Conservation (phyloP, 1,139 yeast genomes). For the Magnusiomyces ingens region DNA sequence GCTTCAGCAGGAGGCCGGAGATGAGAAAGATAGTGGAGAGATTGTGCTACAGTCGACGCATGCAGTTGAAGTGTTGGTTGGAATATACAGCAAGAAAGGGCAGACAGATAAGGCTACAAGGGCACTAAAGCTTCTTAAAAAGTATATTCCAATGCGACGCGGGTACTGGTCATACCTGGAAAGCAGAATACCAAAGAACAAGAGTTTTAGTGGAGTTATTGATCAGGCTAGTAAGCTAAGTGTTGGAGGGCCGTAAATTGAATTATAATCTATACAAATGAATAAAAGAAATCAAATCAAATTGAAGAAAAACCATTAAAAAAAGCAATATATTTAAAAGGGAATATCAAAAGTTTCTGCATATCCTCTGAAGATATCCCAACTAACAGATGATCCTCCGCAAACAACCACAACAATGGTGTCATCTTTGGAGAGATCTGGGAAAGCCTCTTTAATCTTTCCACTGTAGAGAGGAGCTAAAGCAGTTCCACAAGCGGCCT, state of each 20-base stretch:
- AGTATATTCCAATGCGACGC: slow-evolving; percentile 60
- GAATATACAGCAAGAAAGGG: slow-evolving; percentile 37
- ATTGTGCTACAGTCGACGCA: slow-evolving; percentile 43
- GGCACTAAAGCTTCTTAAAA: slow-evolving; percentile 45
- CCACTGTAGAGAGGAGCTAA: slow-evolving; percentile 45
- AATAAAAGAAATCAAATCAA: neutral
- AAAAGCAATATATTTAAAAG: slow-evolving; percentile 1
- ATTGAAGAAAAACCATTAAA: neutral
- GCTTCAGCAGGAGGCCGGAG: slow-evolving; percentile 2
- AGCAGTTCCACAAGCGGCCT: slow-evolving; percentile 75
- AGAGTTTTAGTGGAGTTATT: too few species aligned
- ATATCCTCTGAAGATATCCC: slow-evolving; percentile 26
- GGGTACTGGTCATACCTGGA: slow-evolving; percentile 52
- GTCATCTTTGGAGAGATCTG: slow-evolving; percentile 23
- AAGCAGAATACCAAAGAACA: neutral
- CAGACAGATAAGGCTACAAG: slow-evolving; percentile 34
- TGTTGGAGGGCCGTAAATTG: neutral
- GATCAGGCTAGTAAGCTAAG: too few species aligned
- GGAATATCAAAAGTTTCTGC: slow-evolving; percentile 22
- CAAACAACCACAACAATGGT: slow-evolving; percentile 31
- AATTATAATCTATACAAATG: neutral
- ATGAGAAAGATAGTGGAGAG: neutral
- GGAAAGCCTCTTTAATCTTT: slow-evolving; percentile 23
- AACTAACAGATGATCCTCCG: slow-evolving; percentile 31
- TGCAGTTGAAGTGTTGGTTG: slow-evolving; percentile 63